phyloP scores from a whole-genome alignment of 345 rosid species.

The Litchi chinensis region DNA sequence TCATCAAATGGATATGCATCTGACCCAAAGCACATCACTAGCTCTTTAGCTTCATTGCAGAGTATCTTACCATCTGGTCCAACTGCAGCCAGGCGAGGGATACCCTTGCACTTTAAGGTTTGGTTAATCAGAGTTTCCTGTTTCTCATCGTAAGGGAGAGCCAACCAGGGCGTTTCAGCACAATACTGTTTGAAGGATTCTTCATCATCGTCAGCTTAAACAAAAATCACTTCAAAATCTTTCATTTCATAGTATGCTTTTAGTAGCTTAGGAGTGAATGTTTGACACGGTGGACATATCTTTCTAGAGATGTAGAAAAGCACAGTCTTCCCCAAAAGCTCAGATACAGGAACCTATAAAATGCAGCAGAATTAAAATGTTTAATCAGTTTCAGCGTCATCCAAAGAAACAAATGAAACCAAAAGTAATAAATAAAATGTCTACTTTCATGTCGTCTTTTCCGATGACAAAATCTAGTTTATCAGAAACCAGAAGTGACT shows the following conservation, averaged over 20 bases:
- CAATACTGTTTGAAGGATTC: slow-evolving; percentile 33
- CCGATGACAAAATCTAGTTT: slow-evolving; percentile 38
- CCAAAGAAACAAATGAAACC: background rate
- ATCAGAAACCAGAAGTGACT: slow-evolving; percentile 35
- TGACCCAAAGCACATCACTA: slow-evolving; percentile 31
- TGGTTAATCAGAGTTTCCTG: slow-evolving; percentile 35
- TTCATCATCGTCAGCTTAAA: slow-evolving; percentile 45
- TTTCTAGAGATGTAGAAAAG: slow-evolving; percentile 52
- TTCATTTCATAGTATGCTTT: slow-evolving; percentile 42
- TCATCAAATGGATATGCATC: slow-evolving; percentile 53
- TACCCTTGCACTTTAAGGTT: slow-evolving; percentile 35
- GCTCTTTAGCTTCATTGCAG: slow-evolving; percentile 30
- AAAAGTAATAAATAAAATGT: background rate
- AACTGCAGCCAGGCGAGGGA: slow-evolving; percentile 45
- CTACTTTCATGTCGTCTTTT: slow-evolving; percentile 37
- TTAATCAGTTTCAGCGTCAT: background rate
- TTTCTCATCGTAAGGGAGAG: slow-evolving; percentile 44
- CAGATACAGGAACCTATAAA: slow-evolving; percentile 37
- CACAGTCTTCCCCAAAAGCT: slow-evolving; percentile 41
- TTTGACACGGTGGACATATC: slow-evolving; percentile 47
- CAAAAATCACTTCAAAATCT: slow-evolving; percentile 43
- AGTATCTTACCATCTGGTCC: slow-evolving; percentile 42
- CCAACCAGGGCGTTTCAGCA: slow-evolving; percentile 48
- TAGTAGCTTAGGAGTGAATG: slow-evolving; percentile 38
- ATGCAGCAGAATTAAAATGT: background rate